Evolutionary conservation across 179 eudicot species (phyloP), one percentile per base, ranked within the genome.

Genomic region (Silene vulgaris): DNA sequence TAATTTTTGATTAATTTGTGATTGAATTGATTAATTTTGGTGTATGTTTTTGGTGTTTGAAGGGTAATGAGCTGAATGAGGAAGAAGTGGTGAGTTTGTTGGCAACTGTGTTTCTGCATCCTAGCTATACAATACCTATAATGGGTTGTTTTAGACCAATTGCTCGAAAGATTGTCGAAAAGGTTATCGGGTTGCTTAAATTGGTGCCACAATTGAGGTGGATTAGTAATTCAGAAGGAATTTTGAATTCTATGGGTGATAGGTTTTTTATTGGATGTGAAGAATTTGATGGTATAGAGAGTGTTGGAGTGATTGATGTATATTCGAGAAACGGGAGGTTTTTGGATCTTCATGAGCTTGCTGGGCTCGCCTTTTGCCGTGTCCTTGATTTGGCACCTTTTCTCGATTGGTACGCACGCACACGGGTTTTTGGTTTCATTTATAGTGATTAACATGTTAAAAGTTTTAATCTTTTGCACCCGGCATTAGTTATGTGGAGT

Each of bases 131-230:
- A 56, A 89, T 95, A 59, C 92, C 93, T 4, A 75, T 93, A 29
- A 57, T 88, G 77, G 97, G 99, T 32, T 95, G 99, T 79, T 89
- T 95, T 63, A 89, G 97, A n/a, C 85, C 87, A 0, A 84, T 95
- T 48, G 88, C 87, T 29, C 65, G 75, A 72, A 88, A 82, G 80
- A 87, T 95, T 65, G 78, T 95, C 45, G 86, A 84, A 23, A 83
- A 83, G 78, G 88, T 83, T 0, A 85, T 93, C 71, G 72, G 32
- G 1, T 74, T 82, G 80, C 86, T 95, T 23, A 81, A 74, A 12
- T 37, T 90, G 75, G 92, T 88, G 9, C 88, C 88, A 2, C 84
- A 84, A 62, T 83, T 91, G 82, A 78, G 81, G 78, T 84, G 60
- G 60, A 5, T 81, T 32, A 68, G 80, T 75, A 65, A 79, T 72